Conservation (phyloP, 2,329 filamentous ascomycete genomes). For the Septoria petroselini region DNA sequence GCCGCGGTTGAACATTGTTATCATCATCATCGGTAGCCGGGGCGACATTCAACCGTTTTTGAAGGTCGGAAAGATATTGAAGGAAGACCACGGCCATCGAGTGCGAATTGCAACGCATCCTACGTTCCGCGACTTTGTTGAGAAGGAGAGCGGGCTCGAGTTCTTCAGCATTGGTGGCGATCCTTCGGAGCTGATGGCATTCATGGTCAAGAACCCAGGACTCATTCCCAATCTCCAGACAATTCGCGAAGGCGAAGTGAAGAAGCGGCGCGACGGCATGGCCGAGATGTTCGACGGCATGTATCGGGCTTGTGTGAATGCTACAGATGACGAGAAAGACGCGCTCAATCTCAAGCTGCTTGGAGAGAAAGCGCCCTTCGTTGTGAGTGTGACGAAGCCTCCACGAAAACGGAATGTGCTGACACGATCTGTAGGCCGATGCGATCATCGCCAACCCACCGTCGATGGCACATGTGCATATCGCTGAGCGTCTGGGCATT, state of each 20-base stretch:
- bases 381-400: slow-evolving; percentile 40
- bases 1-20: slow-evolving; percentile 70
- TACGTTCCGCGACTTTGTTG: slow-evolving; percentile 71
- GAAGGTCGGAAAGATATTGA: slow-evolving; percentile 68
- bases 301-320: slow-evolving; percentile 73
- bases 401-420: neutral
- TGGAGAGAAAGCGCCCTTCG: slow-evolving; percentile 59
- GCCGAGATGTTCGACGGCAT: slow-evolving; percentile 80
- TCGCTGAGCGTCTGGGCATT: slow-evolving; percentile 72
- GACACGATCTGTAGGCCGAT: slow-evolving; percentile 46
- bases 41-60: slow-evolving; percentile 81
- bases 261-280: slow-evolving; percentile 65
- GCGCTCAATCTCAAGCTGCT: slow-evolving; percentile 62
- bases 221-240: slow-evolving; percentile 72
- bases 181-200: slow-evolving; percentile 77
- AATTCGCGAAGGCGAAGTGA: slow-evolving; percentile 70
- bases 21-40: slow-evolving; percentile 78
- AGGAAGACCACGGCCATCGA: slow-evolving; percentile 68
- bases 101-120: slow-evolving; percentile 78
- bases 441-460: slow-evolving; percentile 85
- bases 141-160: slow-evolving; percentile 68
- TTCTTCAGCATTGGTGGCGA: slow-evolving; percentile 80
- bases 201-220: slow-evolving; percentile 82
- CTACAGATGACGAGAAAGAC: slow-evolving; percentile 66
- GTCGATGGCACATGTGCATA: slow-evolving; percentile 74